phyloP scores from a whole-genome alignment of 1,284 basidiomycete species.

The Nidula niveotomentosa region DNA sequence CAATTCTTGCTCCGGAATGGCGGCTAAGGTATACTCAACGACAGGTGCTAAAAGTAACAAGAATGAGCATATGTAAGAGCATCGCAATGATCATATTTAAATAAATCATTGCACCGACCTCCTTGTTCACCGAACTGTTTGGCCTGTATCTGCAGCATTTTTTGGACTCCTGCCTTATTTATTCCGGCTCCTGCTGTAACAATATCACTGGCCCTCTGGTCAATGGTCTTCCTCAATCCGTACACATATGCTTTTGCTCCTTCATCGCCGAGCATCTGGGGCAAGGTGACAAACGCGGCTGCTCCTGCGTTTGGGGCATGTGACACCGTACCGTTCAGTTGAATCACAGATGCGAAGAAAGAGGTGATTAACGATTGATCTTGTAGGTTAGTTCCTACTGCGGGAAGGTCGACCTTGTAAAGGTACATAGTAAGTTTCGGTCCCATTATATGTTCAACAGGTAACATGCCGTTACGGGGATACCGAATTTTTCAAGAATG shows the following conservation, averaged over 20 bases:
- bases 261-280: neutral
- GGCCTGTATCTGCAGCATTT: neutral
- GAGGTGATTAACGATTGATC: neutral
- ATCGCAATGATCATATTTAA: neutral
- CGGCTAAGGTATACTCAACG: neutral
- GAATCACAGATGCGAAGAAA: neutral
- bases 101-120: neutral
- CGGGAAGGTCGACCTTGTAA: neutral
- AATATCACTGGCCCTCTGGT: neutral
- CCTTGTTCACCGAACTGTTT: neutral
- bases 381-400: neutral
- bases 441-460: neutral
- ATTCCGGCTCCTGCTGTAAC: neutral
- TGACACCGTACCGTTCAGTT: neutral
- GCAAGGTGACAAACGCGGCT: neutral
- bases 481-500: neutral
- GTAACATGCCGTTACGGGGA: neutral
- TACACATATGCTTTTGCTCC: neutral
- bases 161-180: neutral
- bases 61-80: neutral
- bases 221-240: neutral
- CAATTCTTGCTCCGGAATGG: neutral
- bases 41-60: neutral
- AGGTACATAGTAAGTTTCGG: neutral
- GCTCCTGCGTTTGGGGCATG: neutral